Evolutionary conservation across 2,329 filamentous ascomycete genomes (phyloP).

Genomic region (Aciculosporium take): DNA sequence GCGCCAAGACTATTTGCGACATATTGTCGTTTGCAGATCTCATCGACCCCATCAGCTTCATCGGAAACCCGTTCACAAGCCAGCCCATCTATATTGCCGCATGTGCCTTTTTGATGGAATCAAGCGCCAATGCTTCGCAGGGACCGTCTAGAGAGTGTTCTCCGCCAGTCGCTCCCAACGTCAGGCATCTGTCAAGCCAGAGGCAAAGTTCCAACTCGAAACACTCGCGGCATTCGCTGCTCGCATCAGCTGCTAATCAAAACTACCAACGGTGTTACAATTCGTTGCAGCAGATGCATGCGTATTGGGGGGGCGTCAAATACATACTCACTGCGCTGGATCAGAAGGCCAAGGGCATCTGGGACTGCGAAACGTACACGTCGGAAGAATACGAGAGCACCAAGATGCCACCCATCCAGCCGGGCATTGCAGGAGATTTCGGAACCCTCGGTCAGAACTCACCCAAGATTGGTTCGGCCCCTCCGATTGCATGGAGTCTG

Average conservation of each 20-base stretch:
- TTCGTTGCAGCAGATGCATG: constrained; percentile 64
- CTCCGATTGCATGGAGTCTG: constrained; percentile 67
- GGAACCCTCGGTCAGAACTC: constrained; percentile 28
- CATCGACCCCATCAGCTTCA: constrained; percentile 72
- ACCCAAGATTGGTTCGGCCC: constrained; percentile 24
- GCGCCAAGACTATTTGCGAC: constrained; percentile 81
- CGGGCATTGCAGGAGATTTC: constrained; percentile 24
- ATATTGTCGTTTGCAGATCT: constrained; percentile 77
- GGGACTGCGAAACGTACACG: constrained; percentile 56
- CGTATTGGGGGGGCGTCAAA: constrained; percentile 74
- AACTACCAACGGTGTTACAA: constrained; percentile 83
- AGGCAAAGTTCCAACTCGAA: constrained; percentile 18
- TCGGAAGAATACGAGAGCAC: constrained; percentile 66
- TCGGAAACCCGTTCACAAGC: constrained; percentile 78
- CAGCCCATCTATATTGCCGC: constrained; percentile 88
- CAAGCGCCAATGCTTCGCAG: constrained; percentile 52
- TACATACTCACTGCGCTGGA: constrained; percentile 80
- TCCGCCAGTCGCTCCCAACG: constrained; percentile 21
- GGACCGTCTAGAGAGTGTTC: constrained; percentile 43
- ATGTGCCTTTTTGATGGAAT: constrained; percentile 78
- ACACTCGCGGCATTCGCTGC: constrained; percentile 53
- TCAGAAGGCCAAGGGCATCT: constrained; percentile 76
- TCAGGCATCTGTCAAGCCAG: constrained; percentile 6
- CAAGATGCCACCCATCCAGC: constrained; percentile 32
- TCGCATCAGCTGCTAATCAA: constrained; percentile 69